Base-by-base conservation (phyloP, 345 rosid species). In the Isatis tinctoria region DNA sequence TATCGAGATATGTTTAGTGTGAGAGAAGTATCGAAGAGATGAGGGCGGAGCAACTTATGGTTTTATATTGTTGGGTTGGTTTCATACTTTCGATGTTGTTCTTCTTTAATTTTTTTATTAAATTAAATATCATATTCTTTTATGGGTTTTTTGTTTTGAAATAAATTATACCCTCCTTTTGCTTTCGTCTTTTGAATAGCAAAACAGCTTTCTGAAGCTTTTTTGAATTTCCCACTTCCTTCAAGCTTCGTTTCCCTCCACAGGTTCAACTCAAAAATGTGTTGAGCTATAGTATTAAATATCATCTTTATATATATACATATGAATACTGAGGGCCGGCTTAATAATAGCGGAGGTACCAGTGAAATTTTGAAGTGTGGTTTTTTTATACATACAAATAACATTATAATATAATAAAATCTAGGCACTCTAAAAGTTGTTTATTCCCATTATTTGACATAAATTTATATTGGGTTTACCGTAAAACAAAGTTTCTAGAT, bases 161-260 rank as follows among this genome's bases (percentile, higher is more conserved):
- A 57, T 45, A 65, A 77, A 58, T 40, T n/a, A 77, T 71, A 65
- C 53, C 40, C 76, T 71, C 67, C 76, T 77, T 77, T 77, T 77
- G 47, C 80, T 77, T 77, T 77, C 80, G 75, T 70, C 80, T 77
- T 77, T 77, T 71, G 73, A 65, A 77, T 71, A 64, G 68, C 6
- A 49, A 71, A 52, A 62, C 80, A 77, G 80, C 80, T 77, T 77
- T 77, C 76, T 77, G 73, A 71, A 77, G 80, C 80, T 77, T 77
- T 76, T 77, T 77, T 77, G 80, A 77, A 77, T 77, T 77, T 77
- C 76, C 80, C 80, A 77, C 80, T 77, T 77, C 76, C 80, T 48
- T 64, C 80, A 65, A 71, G 76, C 76, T 71, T 77, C 63, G 80
- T 77, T 77, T 77, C 76, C 80, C 80, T 77, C 80, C 72, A 77